Base-by-base conservation (phyloP, 192 early-diverging fungal genomes). In the Podila epicladia region DNA sequence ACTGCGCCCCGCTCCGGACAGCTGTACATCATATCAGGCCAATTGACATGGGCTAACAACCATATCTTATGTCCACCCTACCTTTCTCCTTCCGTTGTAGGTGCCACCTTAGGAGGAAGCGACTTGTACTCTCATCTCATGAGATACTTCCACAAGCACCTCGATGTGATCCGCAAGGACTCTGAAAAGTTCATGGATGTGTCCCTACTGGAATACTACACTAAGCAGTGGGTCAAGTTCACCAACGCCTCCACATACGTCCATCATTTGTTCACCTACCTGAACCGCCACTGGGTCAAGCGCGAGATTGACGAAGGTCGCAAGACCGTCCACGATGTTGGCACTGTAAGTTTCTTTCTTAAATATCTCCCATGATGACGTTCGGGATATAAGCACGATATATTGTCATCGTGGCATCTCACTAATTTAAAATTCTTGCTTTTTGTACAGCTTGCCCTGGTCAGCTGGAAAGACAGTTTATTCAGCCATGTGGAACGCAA, bases 221-320 rank as follows among this genome's bases (percentile, higher is more conserved):
- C 93, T 59, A 85, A 84, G 55, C 90, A 97, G 78, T 99, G 98
- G 98, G 84, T 84, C 49, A 90, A 93, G 77, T 99, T 93, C 75
- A 97, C 95, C 15, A 87, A 89, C n/a, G 94, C 95, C 7, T 90
- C 94, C 24, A 88, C 87, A 61, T 91, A 90, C 71, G 91, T 98
- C 60, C 90, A 98, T 82, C 94, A 98, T 76, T 87, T 97, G 59
- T 98, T 98, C 73, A 86, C 87, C 17, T 99, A 99, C 82, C 87
- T 99, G 60, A 99, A 99, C 84, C 91, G 97, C 41, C 94, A 97
- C 82, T 99, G 98, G 98, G 94, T 98, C 53, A 96, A 95, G 84
- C 88, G 98, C 73, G 95, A 97, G 85, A 93, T 96, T 62, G 96
- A 97, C 48, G 98, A 99, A 71, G 94, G 95, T 32, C 91, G 89